Evolutionary conservation across 108 stramenopile genomes (phyloP).

Genomic region (Conticribra weissflogii): DNA sequence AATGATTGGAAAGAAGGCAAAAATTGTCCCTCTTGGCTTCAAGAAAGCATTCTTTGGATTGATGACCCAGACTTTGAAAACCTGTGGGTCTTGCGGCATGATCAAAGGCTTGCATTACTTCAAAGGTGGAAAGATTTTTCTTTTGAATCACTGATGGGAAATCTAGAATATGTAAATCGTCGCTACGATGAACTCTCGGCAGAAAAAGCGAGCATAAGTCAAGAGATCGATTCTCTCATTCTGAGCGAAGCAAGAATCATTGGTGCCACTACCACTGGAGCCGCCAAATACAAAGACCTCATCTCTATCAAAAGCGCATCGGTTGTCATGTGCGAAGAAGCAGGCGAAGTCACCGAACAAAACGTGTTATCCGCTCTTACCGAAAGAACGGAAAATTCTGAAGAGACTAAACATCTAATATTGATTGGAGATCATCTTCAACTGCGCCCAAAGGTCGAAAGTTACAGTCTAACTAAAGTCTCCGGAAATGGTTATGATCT

Average conservation of each 20-base stretch:
- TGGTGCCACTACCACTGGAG: constrained; percentile 59
- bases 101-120: constrained; percentile 11
- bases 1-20: constrained; percentile 42
- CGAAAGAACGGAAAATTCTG: constrained; percentile 6
- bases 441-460: constrained; percentile 78
- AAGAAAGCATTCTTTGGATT: not conserved
- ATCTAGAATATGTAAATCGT: constrained; percentile 6
- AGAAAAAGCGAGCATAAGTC: constrained; percentile 30
- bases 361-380: constrained; percentile 63
- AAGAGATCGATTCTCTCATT: constrained; percentile 35
- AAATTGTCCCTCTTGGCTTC: constrained; percentile 34
- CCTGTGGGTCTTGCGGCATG: constrained; percentile 28
- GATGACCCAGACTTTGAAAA: constrained; percentile 14
- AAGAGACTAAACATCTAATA: constrained; percentile 74
- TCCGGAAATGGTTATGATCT: constrained; percentile 59
- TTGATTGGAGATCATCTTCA: constrained; percentile 88
- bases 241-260: constrained; percentile 50
- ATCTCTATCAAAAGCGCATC: constrained; percentile 35
- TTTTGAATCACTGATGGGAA: constrained; percentile 2
- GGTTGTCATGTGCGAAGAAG: constrained; percentile 71
- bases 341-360: constrained; percentile 74
- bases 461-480: constrained; percentile 57
- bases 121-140: constrained; percentile 23
- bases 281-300: constrained; percentile 51
- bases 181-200: constrained; percentile 24